Conservation (phyloP, 306 rosid species). For the Cyclanthera cordifolia region DNA sequence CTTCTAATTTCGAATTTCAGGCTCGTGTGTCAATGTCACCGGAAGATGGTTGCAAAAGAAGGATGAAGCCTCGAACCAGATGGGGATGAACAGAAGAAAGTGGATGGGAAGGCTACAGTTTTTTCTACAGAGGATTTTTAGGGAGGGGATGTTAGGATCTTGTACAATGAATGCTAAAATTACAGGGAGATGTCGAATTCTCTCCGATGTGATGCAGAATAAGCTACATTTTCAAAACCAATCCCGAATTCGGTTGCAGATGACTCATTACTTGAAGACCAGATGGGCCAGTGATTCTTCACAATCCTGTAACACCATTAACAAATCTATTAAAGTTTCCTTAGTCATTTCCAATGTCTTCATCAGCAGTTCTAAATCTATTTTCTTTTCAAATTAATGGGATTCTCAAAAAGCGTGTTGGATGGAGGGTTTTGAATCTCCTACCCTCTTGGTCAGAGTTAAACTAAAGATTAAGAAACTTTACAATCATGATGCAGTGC, state of each 20-base stretch:
- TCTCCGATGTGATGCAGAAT: constrained; percentile 5
- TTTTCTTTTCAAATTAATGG: background rate
- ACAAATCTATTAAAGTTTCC: background rate
- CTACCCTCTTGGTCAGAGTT: too few species aligned
- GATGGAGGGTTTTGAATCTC: too few species aligned
- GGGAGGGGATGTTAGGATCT: too few species aligned
- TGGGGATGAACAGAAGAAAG: too few species aligned
- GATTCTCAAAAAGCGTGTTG: background rate
- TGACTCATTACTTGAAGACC: background rate
- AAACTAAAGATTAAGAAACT: background rate
- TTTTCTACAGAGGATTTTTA: too few species aligned
- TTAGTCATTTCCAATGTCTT: background rate
- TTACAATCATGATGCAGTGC: background rate
- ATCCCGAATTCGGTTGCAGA: background rate
- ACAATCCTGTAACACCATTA: constrained; percentile 3
- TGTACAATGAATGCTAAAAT: background rate
- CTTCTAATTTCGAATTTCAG: too few species aligned
- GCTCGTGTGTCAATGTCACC: too few species aligned
- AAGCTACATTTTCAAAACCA: background rate
- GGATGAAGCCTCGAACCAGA: too few species aligned
- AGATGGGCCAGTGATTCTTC: background rate
- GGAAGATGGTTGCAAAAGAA: too few species aligned
- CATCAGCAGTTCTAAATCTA: background rate
- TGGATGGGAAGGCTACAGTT: too few species aligned
- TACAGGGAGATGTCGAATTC: constrained; percentile 3